Percentiles rank a stretch among this genome's conserved stretches.
These are phyloP conservation scores for Microsporum ferrugineum DNA, from an alignment of 2,329 filamentous ascomycete genomes.

Conservation along the genomic window DNA sequence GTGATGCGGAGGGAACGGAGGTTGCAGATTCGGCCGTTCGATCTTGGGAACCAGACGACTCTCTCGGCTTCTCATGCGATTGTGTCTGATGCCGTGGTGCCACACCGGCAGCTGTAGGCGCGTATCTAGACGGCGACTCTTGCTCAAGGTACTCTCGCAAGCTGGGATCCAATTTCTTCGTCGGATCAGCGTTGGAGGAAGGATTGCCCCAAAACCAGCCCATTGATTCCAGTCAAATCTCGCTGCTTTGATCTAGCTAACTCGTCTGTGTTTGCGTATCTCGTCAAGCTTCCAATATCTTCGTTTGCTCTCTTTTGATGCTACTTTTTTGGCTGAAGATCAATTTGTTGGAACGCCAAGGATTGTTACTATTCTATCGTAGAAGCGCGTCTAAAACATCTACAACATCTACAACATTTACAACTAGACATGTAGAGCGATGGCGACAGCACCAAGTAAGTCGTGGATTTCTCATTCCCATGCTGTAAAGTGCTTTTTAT, in stretches of 20 bases:
- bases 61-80: constrained; percentile 8
- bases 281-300: not conserved
- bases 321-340: not conserved
- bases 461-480: not conserved
- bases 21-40: constrained; percentile 14
- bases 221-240: constrained; percentile 34
- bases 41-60: constrained; percentile 1
- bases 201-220: constrained; percentile 53
- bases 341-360: not conserved
- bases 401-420: not conserved
- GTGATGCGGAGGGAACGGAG: constrained; percentile 41
- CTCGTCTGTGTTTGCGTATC: not conserved
- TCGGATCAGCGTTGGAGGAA: constrained; percentile 43
- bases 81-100: constrained; percentile 15
- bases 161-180: constrained; percentile 67
- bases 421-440: not conserved
- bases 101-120: constrained; percentile 23
- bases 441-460: constrained; percentile 31
- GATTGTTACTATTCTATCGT: not conserved
- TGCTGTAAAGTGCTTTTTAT: not conserved
- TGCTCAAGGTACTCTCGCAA: constrained; percentile 74
- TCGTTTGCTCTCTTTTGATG: not conserved
- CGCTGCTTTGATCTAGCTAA: not conserved
- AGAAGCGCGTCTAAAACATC: not conserved
- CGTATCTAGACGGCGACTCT: constrained; percentile 65